A percentile compares a stretch with the other conserved stretches of the same genome.
Conservation (phyloP, 805 yeast species). For the Saccharomyces kudriavzevii region DNA sequence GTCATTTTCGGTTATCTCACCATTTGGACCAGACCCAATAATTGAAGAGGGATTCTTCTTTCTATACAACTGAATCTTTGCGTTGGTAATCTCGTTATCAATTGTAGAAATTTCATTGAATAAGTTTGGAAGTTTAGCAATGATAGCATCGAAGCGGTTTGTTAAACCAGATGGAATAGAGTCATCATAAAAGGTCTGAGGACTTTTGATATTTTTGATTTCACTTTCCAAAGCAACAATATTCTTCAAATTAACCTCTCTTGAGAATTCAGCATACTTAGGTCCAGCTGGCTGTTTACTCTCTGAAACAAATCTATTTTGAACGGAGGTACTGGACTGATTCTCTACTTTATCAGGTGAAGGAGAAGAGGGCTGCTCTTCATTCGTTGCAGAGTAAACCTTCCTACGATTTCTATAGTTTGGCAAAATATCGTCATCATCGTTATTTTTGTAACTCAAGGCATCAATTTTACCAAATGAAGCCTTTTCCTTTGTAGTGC, state of each 20-base stretch:
- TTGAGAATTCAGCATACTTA: not conserved
- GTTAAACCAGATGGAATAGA: slow-evolving; percentile 40
- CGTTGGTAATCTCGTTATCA: slow-evolving; percentile 59
- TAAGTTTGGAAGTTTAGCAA: slow-evolving; percentile 65
- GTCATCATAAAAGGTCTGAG: slow-evolving; percentile 19
- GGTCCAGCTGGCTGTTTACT: not conserved
- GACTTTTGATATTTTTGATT: slow-evolving; percentile 40
- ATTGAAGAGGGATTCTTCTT: slow-evolving; percentile 62
- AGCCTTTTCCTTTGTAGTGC: slow-evolving; percentile 7
- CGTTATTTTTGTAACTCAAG: slow-evolving; percentile 68
- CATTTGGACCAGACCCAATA: slow-evolving; percentile 80
- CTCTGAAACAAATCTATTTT: not conserved
- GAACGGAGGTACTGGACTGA: not conserved
- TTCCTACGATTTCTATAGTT: slow-evolving; percentile 57
- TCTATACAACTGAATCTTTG: slow-evolving; percentile 59
- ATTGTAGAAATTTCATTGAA: slow-evolving; percentile 53
- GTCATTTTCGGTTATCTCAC: slow-evolving; percentile 77
- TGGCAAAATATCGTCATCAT: slow-evolving; percentile 61
- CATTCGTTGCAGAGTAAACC: slow-evolving; percentile 9
- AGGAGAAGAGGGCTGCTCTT: not conserved
- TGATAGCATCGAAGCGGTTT: slow-evolving; percentile 49
- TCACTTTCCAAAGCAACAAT: slow-evolving; percentile 58
- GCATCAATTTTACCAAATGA: slow-evolving; percentile 21
- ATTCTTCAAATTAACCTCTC: slow-evolving; percentile 39
- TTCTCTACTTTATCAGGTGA: not conserved